These are phyloP conservation scores for Basipetospora chlamydospora DNA, from an alignment of 2,329 filamentous ascomycete species.

Conservation along the genomic window DNA sequence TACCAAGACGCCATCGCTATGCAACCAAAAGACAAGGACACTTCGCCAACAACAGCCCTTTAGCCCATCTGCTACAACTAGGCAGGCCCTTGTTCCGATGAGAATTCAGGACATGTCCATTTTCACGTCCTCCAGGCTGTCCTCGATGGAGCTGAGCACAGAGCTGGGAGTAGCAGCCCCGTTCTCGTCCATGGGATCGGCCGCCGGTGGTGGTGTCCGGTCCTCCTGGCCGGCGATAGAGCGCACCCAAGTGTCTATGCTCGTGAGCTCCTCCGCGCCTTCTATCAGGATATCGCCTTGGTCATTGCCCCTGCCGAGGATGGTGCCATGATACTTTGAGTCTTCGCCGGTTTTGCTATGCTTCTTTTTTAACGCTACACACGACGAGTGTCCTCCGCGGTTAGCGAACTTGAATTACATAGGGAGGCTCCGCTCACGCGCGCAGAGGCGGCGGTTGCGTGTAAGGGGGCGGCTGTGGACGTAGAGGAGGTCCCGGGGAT, in stretches of 20 bases:
- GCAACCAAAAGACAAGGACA: conserved; percentile 13
- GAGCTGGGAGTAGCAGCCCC: conserved; percentile 36
- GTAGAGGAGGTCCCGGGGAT: no score
- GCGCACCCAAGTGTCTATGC: conserved; percentile 50
- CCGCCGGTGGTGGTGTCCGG: conserved; percentile 4
- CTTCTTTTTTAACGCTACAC: conserved; percentile 69
- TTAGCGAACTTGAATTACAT: no score
- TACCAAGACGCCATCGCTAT: conserved; percentile 28
- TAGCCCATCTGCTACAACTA: no score
- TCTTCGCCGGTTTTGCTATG: conserved; percentile 83
- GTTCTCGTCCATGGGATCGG: neutral
- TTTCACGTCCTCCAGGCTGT: conserved; percentile 27
- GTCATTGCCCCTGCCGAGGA: conserved; percentile 62
- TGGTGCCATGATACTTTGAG: conserved; percentile 69
- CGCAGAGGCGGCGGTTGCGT: no score
- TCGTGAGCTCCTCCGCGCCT: conserved; percentile 51
- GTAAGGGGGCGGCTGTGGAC: no score
- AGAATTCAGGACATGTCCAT: conserved; percentile 34
- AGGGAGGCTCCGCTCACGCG: no score
- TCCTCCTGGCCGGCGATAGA: conserved; percentile 18
- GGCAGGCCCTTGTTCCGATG: no score
- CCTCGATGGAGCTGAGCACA: conserved; percentile 41
- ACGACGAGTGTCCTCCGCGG: no score
- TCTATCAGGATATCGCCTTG: conserved; percentile 62
- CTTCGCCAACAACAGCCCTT: conserved; percentile 1